phyloP scores from a whole-genome alignment of 306 rosid species.

The Cucumis cinereus region DNA sequence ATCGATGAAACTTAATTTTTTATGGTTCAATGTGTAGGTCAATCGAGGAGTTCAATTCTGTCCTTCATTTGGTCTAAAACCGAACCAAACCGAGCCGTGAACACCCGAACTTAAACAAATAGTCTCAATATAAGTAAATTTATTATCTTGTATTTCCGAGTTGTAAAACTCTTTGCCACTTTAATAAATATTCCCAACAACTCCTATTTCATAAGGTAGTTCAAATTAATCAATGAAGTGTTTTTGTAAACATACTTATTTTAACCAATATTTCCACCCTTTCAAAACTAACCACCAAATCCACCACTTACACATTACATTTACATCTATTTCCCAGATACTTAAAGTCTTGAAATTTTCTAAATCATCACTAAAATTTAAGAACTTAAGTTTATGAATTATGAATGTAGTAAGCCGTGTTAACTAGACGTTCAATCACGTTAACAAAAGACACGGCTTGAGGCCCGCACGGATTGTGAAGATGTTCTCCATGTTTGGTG shows the following conservation, averaged over 20 bases:
- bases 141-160: not conserved
- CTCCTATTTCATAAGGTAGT: not conserved
- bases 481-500: not conserved
- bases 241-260: not conserved
- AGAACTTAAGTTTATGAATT: not conserved
- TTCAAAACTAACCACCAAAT: not conserved
- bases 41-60: too few relatives aligned
- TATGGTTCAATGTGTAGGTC: too few relatives aligned
- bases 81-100: too few relatives aligned
- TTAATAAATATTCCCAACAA: not conserved
- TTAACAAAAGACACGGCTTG: not conserved
- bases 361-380: not conserved
- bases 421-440: not conserved
- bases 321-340: not conserved
- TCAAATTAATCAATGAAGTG: not conserved
- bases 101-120: too few relatives aligned
- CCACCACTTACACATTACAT: not conserved
- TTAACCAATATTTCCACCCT: not conserved
- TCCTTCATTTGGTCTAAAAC: too few relatives aligned
- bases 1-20: too few relatives aligned
- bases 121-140: too few relatives aligned
- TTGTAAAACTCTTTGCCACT: not conserved
- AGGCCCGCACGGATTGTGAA: not conserved
- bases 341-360: too few relatives aligned
- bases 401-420: not conserved